Evolutionary conservation across 805 yeast genomes (phyloP).

Genomic region (Pichia cabralensis): DNA sequence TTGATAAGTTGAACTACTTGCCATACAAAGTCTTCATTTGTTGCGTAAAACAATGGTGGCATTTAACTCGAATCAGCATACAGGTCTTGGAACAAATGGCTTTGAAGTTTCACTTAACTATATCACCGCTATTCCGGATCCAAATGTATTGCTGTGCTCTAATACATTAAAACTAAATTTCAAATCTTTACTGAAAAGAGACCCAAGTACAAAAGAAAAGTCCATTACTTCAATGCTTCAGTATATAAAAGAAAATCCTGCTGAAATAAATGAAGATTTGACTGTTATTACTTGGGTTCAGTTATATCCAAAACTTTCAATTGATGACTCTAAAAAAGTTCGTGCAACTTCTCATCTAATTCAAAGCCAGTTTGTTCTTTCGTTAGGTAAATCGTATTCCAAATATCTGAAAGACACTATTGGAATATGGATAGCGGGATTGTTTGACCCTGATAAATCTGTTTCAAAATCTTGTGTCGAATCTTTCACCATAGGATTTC

Average conservation of each 20-base stretch:
- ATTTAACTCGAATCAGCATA: slow-evolving; percentile 8
- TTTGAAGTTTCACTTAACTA: slow-evolving; percentile 60
- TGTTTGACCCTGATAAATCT: slow-evolving; percentile 56
- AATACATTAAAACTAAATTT: slow-evolving; percentile 48
- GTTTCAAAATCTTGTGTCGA: slow-evolving; percentile 43
- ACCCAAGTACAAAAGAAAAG: slow-evolving; percentile 76
- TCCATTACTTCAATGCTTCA: slow-evolving; percentile 49
- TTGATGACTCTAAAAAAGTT: slow-evolving; percentile 59
- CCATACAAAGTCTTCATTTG: no score
- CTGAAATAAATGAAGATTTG: slow-evolving; percentile 37
- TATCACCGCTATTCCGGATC: slow-evolving; percentile 71
- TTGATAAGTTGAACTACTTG: no score
- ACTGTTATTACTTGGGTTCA: slow-evolving; percentile 65
- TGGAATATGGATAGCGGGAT: slow-evolving; percentile 66
- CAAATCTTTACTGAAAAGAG: slow-evolving; percentile 69
- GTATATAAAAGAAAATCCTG: slow-evolving; percentile 20
- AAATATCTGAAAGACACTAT: slow-evolving; percentile 63
- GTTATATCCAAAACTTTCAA: slow-evolving; percentile 67
- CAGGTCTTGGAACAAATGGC: slow-evolving; percentile 28
- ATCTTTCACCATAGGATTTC: slow-evolving; percentile 45
- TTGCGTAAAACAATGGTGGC: slow-evolving; percentile 6
- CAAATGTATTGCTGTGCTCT: slow-evolving; percentile 38
- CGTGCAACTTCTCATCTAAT: slow-evolving; percentile 54
- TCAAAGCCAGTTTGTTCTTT: slow-evolving; percentile 44
- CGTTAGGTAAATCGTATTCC: slow-evolving; percentile 45